These are phyloP conservation scores for Leonotis leonurus DNA, from an alignment of 257 asterid species.

Conservation along the genomic window DNA sequence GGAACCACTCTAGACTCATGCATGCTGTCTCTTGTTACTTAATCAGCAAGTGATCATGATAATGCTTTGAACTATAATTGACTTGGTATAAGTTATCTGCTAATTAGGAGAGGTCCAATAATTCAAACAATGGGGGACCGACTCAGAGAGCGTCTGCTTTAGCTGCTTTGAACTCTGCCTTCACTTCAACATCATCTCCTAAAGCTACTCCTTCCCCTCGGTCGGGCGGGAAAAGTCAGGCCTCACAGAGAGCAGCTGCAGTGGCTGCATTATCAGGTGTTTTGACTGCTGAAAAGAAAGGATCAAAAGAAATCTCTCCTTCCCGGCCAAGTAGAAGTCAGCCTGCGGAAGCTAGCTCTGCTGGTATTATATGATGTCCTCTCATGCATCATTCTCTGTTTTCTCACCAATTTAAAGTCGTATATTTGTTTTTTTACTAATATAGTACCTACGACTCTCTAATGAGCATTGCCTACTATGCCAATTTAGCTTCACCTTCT, in stretches of 20 bases:
- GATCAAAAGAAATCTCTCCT: constrained; percentile 64
- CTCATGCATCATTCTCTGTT: too few relatives aligned
- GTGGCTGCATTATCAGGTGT: constrained; percentile 82
- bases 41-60: neutral
- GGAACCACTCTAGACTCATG: too few relatives aligned
- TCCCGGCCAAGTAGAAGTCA: constrained; percentile 57
- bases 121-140: constrained; percentile 66
- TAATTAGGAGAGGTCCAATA: constrained; percentile 57
- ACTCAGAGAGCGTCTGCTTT: constrained; percentile 98
- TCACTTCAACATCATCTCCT: constrained; percentile 51
- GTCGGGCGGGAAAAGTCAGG: constrained; percentile 44
- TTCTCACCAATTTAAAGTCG: too few relatives aligned
- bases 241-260: constrained; percentile 92
- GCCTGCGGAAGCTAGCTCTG: constrained; percentile 42
- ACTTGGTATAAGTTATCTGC: constrained; percentile 11
- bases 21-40: neutral
- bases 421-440: too few relatives aligned
- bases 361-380: constrained; percentile 41
- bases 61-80: neutral
- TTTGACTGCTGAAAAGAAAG: constrained; percentile 71
- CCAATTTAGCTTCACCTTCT: neutral
- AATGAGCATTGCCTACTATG: neutral
- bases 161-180: constrained; percentile 93
- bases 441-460: too few relatives aligned
- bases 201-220: constrained; percentile 41